Base-by-base conservation (phyloP, 2,329 filamentous ascomycete genomes). In the Boeremia exigua region DNA sequence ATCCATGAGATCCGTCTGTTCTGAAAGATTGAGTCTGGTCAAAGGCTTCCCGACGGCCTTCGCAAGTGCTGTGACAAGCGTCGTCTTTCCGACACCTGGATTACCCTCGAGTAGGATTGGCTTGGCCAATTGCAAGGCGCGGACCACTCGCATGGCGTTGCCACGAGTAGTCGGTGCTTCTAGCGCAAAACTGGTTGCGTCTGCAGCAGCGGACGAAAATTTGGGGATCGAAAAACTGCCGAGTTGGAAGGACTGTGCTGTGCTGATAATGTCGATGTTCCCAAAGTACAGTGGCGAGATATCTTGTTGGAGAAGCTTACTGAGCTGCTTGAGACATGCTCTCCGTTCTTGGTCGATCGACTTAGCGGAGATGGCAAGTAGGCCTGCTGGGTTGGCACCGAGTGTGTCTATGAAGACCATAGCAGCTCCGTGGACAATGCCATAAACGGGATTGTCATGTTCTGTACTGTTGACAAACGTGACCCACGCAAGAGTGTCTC, bases 1-100 rank as follows among this genome's bases (percentile, higher is more conserved):
- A 73, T 99, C 95, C 84, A 98, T 97, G 45, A 99, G 80, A 75
- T 99, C 95, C 0, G 96, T 99, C 77, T 99, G 95, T 66, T 99
- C 95, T 0, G 95, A 98, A 56, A 99, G 81, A 70, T 99, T 99
- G 77, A 99, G 97, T 66, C 95, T 86, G 0, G 92, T 96, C 60
- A 99, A 78, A 7, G 90, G 89, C 59, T 88, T 88, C 5, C 93
- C 92, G 61, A 91, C 89, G 4, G 88, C 87, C 63, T 85, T 84
- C 1, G 96, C 90, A 40, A 99, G 81, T 0, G 95, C 93, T 40
- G 89, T 88, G 19, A 99, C 87, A 12, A 99, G 82, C 1, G 94
- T 96, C 0, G 95, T 99, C 79, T 99, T 99, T 52, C 95, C 95
- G 19, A 99, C 95, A 72, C 95, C 95, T n/a, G 95, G 95, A 66